Percentiles rank a stretch among this genome's conserved stretches.
These are phyloP conservation scores for Jaenimonas drosophilae DNA, from an alignment of 208 protist species.

Conservation along the genomic window DNA sequence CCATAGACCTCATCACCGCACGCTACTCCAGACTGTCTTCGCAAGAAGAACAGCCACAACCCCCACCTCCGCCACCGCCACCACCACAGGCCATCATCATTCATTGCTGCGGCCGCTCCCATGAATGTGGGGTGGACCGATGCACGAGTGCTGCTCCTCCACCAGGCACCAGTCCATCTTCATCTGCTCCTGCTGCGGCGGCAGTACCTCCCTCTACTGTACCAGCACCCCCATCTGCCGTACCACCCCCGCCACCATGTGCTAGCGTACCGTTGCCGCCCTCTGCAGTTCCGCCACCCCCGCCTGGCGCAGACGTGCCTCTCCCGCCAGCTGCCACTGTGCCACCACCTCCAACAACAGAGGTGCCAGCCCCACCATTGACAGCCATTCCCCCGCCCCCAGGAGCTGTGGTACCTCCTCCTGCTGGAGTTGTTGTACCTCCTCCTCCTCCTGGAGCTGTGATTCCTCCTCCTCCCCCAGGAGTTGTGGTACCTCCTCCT, in stretches of 20 bases:
- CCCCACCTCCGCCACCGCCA: background rate
- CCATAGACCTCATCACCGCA: too few species aligned
- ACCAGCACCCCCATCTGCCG: background rate
- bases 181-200: background rate
- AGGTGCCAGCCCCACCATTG: conserved; percentile 1
- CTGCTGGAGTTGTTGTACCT: conserved; percentile 2
- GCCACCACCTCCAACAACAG: background rate
- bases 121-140: background rate
- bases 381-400: background rate
- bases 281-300: background rate
- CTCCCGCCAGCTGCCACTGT: conserved; percentile 3
- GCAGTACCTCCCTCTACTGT: background rate
- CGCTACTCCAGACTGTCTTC: too few species aligned
- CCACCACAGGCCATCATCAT: conserved; percentile 18
- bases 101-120: conserved; percentile 10
- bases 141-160: too few species aligned
- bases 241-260: conserved; percentile 2
- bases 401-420: background rate
- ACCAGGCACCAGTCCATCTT: conserved; percentile 1
- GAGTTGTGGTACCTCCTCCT: background rate
- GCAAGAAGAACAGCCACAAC: too few species aligned
- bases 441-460: conserved; percentile 8
- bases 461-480: conserved; percentile 9
- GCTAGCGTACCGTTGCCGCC: background rate
- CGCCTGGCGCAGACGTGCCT: background rate